Base-by-base conservation (phyloP, 2,329 filamentous ascomycete genomes). In the Nothophaeocryptopus gaeumannii region DNA sequence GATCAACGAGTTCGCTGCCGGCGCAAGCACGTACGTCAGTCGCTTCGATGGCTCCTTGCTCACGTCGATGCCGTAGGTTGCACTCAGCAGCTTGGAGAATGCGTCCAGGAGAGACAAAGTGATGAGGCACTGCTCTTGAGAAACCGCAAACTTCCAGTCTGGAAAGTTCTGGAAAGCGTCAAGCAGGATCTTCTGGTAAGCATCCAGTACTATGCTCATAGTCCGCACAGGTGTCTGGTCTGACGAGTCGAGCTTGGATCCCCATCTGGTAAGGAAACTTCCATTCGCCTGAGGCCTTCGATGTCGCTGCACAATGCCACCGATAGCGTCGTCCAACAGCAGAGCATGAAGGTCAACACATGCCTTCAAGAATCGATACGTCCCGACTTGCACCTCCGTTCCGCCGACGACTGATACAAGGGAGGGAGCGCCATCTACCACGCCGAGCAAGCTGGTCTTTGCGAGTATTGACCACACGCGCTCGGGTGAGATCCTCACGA, bases 391-490 rank as follows among this genome's bases (percentile, higher is more conserved):
- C 49, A 95, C 79, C 64, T 99, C 93, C 2, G 90, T 81, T 16
- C 83, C 85, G n/a, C 88, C 88, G 2, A 95, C 81, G 44, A 97
- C 84, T 42, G 83, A 83, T 34, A 85, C 82, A 53, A 99, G 78
- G 53, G 86, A 84, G 9, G 89, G 88, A 11, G 84, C 84, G 55
- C 84, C 85, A 8, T 88, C 84, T 58, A 89, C 85, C 5, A 84
- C 81, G 59, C 87, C 86, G 39, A 99, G 76, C 13, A 99, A 74
- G 55, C 85, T 83, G 67, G 89, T 95, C 50, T 89, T 83, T 3
- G 85, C 83, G 61, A 99, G 79, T 66, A 92, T 88, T 3, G 92
- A 90, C 91, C 93, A 97, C 5, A 96, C 84, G 52, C 91, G 80
- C 49, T 86, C 87, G 0, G 93, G 92, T 44, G 86, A 82, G n/a